Base-by-base conservation (phyloP, 2,329 filamentous ascomycete genomes). In the Microsporum canis region DNA sequence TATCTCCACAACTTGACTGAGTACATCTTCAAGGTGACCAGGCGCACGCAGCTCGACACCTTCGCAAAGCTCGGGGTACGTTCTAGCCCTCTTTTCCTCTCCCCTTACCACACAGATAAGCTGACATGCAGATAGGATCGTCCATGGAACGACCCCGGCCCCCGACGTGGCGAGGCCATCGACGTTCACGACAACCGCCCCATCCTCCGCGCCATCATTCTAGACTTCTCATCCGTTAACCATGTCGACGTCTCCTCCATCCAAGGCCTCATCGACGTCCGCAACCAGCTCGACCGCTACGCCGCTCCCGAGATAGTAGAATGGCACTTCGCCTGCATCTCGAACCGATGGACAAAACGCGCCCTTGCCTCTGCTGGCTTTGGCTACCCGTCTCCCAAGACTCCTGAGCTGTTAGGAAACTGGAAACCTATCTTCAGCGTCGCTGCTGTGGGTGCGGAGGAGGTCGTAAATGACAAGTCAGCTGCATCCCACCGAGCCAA, bases 141-240 rank as follows among this genome's bases (percentile, higher is more conserved):
- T 0, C 78, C 81, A 0, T 84, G 82, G 82, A 83, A 82, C 65
- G 80, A 84, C 63, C 73, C 77, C 5, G 76, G 72, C 63, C 78
- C 73, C 41, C 72, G 69, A 2, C 51, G 57, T 51, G 60, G 62
- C 3, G n/a, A 57, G 8, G 47, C 43, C 33, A 12, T 61, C 38
- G 60, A 65, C 47, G 43, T 56, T 17, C 64, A 64, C 7, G 69
- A 72, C 60, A 63, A 63, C 10, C 72, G 78, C 0, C 82, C 82
- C 0, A 70, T 76, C 8, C 73, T 84, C 14, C 77, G 77, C 59
- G 80, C 82, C n/a, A 67, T 84, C 27, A 72, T 84, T 7, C 73
- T 84, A 1, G 82, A 84, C 70, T 82, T 81, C 65, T 77, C 80
- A 1, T 75, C 79, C 2, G 79, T 83, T 53, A 81, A 82, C 67